Conservation (phyloP, 208 protist species). For the Crithidia fasciculata region DNA sequence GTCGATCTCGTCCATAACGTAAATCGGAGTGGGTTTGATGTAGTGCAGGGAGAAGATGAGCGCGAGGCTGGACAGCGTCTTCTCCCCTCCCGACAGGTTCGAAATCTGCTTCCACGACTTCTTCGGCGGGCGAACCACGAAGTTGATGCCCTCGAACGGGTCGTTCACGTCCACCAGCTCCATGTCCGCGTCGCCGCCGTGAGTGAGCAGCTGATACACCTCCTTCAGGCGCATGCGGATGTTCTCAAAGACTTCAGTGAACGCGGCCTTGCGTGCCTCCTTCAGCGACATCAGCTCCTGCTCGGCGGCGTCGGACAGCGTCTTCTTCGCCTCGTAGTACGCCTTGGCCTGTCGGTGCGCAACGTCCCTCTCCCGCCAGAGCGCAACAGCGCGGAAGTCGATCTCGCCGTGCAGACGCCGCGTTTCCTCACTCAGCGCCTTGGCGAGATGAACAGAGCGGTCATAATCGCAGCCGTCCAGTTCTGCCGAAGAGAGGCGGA, state of each 20-base stretch:
- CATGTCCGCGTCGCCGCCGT: conserved; percentile 99
- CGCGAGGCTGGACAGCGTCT: conserved; percentile 98
- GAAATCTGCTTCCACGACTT: conserved; percentile 99
- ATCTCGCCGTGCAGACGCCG: conserved; percentile 84
- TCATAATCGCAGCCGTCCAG: conserved; percentile 83
- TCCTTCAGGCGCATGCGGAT: conserved; percentile 99
- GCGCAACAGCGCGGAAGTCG: conserved; percentile 95
- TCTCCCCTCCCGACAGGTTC: conserved; percentile 99
- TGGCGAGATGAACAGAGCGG: conserved; percentile 86
- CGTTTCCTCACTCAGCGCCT: conserved; percentile 89
- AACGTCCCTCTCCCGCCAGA: conserved; percentile 95
- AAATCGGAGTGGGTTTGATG: conserved; percentile 99
- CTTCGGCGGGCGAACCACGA: conserved; percentile 99
- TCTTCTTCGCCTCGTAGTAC: conserved; percentile 64
- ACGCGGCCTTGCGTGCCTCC: conserved; percentile 92
- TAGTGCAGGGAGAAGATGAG: conserved; percentile 99
- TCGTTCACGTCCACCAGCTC: conserved; percentile 99
- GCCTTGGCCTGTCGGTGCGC: conserved; percentile 68
- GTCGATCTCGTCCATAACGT: conserved; percentile 99
- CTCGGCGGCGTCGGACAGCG: conserved; percentile 77
- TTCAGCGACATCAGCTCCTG: conserved; percentile 70
- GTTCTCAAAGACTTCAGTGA: conserved; percentile 98
- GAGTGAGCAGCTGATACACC: conserved; percentile 99
- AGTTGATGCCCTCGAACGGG: conserved; percentile 98
- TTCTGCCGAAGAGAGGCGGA: conserved; percentile 73